A percentile compares a stretch with the other conserved stretches of the same genome.
Evolutionary conservation across 2,329 filamentous ascomycete genomes (phyloP).

Genomic region (Diaporthe sp.): DNA sequence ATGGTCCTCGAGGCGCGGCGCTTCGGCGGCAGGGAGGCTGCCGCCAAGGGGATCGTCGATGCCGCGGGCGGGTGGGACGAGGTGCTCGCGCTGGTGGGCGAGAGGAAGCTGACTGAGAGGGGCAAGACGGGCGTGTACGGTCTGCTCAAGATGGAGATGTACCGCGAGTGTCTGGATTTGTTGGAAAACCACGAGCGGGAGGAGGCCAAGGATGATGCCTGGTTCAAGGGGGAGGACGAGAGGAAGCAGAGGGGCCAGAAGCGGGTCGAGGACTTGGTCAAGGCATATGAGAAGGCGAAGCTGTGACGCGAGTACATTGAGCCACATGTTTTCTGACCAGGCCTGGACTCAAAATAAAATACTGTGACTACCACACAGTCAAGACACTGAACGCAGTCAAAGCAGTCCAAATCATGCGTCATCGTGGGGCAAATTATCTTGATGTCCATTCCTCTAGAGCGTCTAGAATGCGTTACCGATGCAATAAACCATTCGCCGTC

Average conservation of each 20-base stretch:
- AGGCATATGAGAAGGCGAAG: slow-evolving; percentile 57
- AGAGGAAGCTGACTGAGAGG: slow-evolving; percentile 73
- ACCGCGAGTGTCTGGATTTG: slow-evolving; percentile 72
- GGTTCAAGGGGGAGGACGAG: slow-evolving; percentile 56
- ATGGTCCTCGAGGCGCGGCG: slow-evolving; percentile 82
- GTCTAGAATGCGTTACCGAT: slow-evolving; percentile 3
- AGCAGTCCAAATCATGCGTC: background rate
- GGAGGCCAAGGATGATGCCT: slow-evolving; percentile 63
- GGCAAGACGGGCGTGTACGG: slow-evolving; percentile 77
- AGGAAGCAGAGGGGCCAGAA: slow-evolving; percentile 59
- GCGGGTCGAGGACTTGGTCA: slow-evolving; percentile 65
- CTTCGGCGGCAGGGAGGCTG: slow-evolving; percentile 73
- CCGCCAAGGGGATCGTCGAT: slow-evolving; percentile 79
- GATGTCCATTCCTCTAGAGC: background rate
- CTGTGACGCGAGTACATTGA: slow-evolving; percentile 48
- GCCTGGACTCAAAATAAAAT: too few relatives aligned
- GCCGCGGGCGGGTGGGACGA: slow-evolving; percentile 75
- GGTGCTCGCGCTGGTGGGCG: slow-evolving; percentile 70
- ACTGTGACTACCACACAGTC: too few relatives aligned
- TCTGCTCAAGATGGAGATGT: slow-evolving; percentile 82
- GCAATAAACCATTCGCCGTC: background rate
- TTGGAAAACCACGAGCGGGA: slow-evolving; percentile 66
- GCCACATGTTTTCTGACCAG: background rate
- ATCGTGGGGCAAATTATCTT: background rate
- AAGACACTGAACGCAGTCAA: background rate